phyloP scores from a whole-genome alignment of 2,329 filamentous ascomycete genomes.

The Cladosporium velox region DNA sequence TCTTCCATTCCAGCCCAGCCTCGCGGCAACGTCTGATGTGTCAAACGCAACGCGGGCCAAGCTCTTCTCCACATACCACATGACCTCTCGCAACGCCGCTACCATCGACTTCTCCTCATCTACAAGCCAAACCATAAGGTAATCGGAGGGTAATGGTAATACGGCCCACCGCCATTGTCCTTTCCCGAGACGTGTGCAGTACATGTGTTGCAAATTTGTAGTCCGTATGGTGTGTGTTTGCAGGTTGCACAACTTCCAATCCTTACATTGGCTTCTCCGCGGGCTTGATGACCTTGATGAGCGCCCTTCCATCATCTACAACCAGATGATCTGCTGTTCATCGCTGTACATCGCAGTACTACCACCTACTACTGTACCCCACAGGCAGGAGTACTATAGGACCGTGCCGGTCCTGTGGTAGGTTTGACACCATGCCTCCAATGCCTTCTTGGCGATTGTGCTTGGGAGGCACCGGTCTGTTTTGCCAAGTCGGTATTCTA shows the following conservation, averaged over 20 bases:
- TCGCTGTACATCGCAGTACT: neutral
- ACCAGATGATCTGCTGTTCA: neutral
- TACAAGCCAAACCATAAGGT: slow-evolving; percentile 13
- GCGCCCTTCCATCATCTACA: neutral
- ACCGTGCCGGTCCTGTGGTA: slow-evolving; percentile 18
- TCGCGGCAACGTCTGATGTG: slow-evolving; percentile 16
- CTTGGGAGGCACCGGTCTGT: slow-evolving; percentile 6
- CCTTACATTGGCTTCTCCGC: slow-evolving; percentile 10
- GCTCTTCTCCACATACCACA: slow-evolving; percentile 16
- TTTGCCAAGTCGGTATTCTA: slow-evolving; percentile 17
- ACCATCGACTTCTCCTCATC: slow-evolving; percentile 14
- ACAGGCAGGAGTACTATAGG: neutral
- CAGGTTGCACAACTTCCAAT: neutral
- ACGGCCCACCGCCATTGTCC: slow-evolving; percentile 9
- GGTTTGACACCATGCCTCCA: slow-evolving; percentile 6
- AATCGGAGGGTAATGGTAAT: slow-evolving; percentile 20
- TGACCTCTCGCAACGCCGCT: slow-evolving; percentile 11
- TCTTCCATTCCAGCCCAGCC: slow-evolving; percentile 13
- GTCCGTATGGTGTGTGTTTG: neutral
- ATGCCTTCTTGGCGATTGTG: slow-evolving; percentile 17
- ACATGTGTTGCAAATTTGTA: neutral
- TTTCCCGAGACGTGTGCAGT: neutral
- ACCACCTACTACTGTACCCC: neutral
- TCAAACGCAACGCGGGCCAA: slow-evolving; percentile 19
- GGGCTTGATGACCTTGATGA: neutral